Base-by-base conservation (phyloP, 2,329 filamentous ascomycete genomes). In the Cytospora leucostoma region DNA sequence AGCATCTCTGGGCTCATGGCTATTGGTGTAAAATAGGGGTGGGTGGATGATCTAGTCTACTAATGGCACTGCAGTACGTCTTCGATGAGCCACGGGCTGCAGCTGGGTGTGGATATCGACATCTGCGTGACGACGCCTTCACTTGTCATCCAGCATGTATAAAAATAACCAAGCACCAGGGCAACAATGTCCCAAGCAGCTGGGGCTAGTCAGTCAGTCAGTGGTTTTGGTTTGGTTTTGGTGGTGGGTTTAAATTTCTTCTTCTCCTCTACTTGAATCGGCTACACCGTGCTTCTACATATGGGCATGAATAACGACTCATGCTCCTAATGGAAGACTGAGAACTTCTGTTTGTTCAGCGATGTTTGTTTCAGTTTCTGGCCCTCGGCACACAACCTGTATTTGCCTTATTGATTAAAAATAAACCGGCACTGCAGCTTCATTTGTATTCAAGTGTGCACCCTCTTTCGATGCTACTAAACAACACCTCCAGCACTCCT, bases 381-480 rank as follows among this genome's bases (percentile, higher is more conserved):
- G 19, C 10, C 44, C 21, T 47, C 2, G n/a, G 44, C 44, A 47
- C 44, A 21, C 3, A 19, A 47, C 12, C 21, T 47, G n/a, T 19
- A 8, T 47, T 47, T 47, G 44, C 44, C 44, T 27, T 27, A 3
- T 27, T 4, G 27, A 27, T 27, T 27, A 27, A 27, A 27, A 27
- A 27, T 19, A 47, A 21, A 47, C 19, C 8, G 44, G 44, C 44
- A 11, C 55, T 13, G 51, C 58, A 61, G 51, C n/a, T 49, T 47
- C 8, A 35, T 54, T 38, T 50, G 33, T 55, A 32, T 54, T 8
- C 33, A 55, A 15, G 59, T 50, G 51, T 50, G 59, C 38, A 55
- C 21, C 12, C 27, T 27, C 4, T 38, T 33, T 61, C 32, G 59
- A 61, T 55, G 49, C 33, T 55, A 54, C 13, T 21, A 47, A 54